Evolutionary conservation across 306 rosid genomes (phyloP).

Genomic region (Vigna radiata): DNA sequence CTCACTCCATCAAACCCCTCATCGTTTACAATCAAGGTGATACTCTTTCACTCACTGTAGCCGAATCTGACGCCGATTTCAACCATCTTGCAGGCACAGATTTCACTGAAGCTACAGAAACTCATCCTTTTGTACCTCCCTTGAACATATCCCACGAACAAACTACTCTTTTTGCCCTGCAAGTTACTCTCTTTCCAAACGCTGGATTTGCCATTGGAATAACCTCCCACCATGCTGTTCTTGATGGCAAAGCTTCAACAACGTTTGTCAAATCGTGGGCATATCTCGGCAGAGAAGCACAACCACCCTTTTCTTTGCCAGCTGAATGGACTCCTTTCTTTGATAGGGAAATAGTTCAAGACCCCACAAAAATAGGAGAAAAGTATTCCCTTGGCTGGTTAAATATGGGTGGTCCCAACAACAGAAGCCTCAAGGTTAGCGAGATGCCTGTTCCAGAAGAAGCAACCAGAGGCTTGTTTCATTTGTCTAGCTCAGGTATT

Average conservation of each 20-base stretch:
- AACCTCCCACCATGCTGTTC: slow-evolving; percentile 53
- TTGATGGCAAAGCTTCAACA: slow-evolving; percentile 52
- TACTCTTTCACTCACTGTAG: slow-evolving; percentile 46
- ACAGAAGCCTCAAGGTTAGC: slow-evolving; percentile 54
- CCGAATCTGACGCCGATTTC: slow-evolving; percentile 53
- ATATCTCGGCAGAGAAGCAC: slow-evolving; percentile 44
- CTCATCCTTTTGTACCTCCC: slow-evolving; percentile 49
- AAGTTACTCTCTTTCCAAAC: slow-evolving; percentile 55
- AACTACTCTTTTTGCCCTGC: slow-evolving; percentile 46
- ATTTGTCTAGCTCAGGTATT: slow-evolving; percentile 30
- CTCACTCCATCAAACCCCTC: slow-evolving; percentile 38
- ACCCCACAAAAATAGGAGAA: slow-evolving; percentile 32
- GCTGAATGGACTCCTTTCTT: slow-evolving; percentile 45
- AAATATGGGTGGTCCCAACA: slow-evolving; percentile 51
- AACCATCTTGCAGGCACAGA: slow-evolving; percentile 31
- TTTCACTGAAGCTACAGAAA: slow-evolving; percentile 31
- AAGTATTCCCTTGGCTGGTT: slow-evolving; percentile 50
- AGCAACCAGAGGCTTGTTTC: slow-evolving; percentile 45
- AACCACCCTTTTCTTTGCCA: neutral
- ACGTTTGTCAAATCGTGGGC: slow-evolving; percentile 68
- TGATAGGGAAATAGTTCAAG: slow-evolving; percentile 51
- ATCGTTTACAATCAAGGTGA: slow-evolving; percentile 13
- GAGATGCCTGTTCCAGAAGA: slow-evolving; percentile 41
- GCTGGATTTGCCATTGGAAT: slow-evolving; percentile 55
- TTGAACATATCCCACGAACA: slow-evolving; percentile 39